These are phyloP conservation scores for Trichoderma semiorbis DNA, from an alignment of 2,329 filamentous ascomycete genomes.

Conservation along the genomic window DNA sequence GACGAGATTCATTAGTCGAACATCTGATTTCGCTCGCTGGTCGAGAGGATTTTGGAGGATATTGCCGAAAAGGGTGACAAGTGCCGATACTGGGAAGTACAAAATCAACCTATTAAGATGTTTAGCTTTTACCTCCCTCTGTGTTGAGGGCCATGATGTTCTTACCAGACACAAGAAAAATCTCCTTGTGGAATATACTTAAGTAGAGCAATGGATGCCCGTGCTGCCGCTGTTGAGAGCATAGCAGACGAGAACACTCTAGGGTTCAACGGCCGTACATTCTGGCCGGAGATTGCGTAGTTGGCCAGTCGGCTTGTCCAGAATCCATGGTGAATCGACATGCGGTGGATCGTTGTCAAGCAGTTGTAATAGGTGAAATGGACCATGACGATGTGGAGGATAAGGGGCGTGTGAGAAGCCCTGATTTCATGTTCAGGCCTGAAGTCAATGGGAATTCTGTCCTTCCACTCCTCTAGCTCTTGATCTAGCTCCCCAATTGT, in stretches of 20 bases:
- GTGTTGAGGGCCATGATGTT: not conserved
- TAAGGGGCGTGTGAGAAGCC: slow-evolving; percentile 85
- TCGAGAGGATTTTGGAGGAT: slow-evolving; percentile 95
- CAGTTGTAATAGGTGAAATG: slow-evolving; percentile 99
- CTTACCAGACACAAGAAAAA: slow-evolving; percentile 90
- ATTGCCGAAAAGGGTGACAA: slow-evolving; percentile 94
- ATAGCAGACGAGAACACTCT: slow-evolving; percentile 91
- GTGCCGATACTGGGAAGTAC: slow-evolving; percentile 92
- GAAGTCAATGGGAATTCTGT: slow-evolving; percentile 90
- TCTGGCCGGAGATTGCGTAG: slow-evolving; percentile 90
- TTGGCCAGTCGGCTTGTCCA: slow-evolving; percentile 96
- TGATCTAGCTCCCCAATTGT: slow-evolving; percentile 93
- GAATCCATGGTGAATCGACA: slow-evolving; percentile 97
- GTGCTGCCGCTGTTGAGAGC: slow-evolving; percentile 85
- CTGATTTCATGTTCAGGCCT: slow-evolving; percentile 97
- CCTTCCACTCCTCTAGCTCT: slow-evolving; percentile 92
- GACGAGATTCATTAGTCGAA: slow-evolving; percentile 86
- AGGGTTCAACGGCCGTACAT: slow-evolving; percentile 85
- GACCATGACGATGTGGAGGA: slow-evolving; percentile 87
- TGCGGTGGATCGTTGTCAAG: slow-evolving; percentile 93
- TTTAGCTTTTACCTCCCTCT: not conserved
- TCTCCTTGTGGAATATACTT: slow-evolving; percentile 97
- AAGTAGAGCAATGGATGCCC: slow-evolving; percentile 88
- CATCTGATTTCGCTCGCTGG: slow-evolving; percentile 79
- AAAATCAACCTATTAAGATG: slow-evolving; percentile 67